Base-by-base conservation (phyloP, 352 stramenopile species). In the Phytopythium montanum region DNA sequence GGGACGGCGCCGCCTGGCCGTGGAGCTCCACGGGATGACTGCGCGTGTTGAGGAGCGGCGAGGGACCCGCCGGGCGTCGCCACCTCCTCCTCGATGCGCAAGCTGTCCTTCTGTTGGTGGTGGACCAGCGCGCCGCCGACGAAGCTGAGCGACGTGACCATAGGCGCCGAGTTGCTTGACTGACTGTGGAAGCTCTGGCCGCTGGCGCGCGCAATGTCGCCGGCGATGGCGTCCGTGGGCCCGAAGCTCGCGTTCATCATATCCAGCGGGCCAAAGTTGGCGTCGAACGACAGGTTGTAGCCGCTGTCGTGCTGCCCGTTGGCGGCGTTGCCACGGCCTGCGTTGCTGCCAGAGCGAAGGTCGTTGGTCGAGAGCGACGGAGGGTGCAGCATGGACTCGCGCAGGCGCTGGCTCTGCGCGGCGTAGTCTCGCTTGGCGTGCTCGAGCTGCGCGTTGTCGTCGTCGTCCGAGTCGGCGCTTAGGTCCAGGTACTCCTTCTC, bases 401-500 rank as follows among this genome's bases (percentile, higher is more conserved):
- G 85, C 59, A 92, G 62, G 29, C 85, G 68, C 49, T 90, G 79
- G 50, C 79, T 92, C 69, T 94, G 81, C 59, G 86, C 69, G 54
- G 84, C 76, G 52, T 91, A 87, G 18, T 90, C 80, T 8, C 83
- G 69, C 72, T 92, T 92, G 55, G 84, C 72, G 38, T 86, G 66
- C 53, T 91, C 81, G 51, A 89, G 82, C 50, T 75, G 75, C 45
- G 79, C 73, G n/a, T 81, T 69, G 48, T 89, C 77, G 48, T 81
- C 70, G 49, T 91, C 72, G 25, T 59, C 66, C 19, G 53, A 60
- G 52, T 91, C 74, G 23, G 74, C 76, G 36, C 61, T 77, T 12
- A 87, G 66, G 42, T 88, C 79, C 16, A 87, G 52, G 64, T 92
- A 94, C 54, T 82, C 73, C 44, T 82, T 78, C 59, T 91, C 82